A percentile compares a stretch with the other conserved stretches of the same genome.
Conservation (phyloP, 306 rosid species). For the Quercus bicolor region DNA sequence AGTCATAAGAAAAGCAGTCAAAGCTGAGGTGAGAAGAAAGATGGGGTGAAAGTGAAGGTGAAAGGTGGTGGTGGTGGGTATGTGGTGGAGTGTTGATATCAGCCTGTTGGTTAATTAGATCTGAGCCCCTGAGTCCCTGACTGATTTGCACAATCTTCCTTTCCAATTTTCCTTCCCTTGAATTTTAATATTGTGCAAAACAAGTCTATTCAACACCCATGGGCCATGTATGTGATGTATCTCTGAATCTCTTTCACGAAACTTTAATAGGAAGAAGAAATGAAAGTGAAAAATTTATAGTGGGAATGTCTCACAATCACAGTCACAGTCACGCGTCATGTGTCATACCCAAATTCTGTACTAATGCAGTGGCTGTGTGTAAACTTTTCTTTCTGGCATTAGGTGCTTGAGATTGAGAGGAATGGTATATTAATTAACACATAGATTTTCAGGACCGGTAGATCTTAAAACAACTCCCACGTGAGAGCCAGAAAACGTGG, state of each 20-base stretch:
- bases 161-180: slow-evolving; percentile 12
- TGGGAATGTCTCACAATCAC: neutral
- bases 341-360: neutral
- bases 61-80: slow-evolving; percentile 10
- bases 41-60: slow-evolving; percentile 19
- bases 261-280: slow-evolving; percentile 2
- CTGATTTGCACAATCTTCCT: neutral
- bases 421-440: neutral
- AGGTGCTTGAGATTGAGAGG: neutral
- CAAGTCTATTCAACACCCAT: slow-evolving; percentile 21
- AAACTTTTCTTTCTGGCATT: neutral
- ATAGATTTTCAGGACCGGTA: neutral
- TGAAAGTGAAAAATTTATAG: neutral
- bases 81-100: slow-evolving; percentile 50
- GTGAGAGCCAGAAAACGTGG: neutral
- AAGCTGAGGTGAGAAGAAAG: slow-evolving; percentile 16
- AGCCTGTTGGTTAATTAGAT: slow-evolving; percentile 41
- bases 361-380: neutral
- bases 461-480: slow-evolving; percentile 8
- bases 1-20: slow-evolving; percentile 26
- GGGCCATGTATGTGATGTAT: slow-evolving; percentile 22
- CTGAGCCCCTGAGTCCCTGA: slow-evolving; percentile 19
- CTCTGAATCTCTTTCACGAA: slow-evolving; percentile 12
- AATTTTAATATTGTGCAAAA: slow-evolving; percentile 16
- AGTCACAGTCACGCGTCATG: neutral